Conservation (phyloP, 2,329 filamentous ascomycete species). For the Esteya vermicola region DNA sequence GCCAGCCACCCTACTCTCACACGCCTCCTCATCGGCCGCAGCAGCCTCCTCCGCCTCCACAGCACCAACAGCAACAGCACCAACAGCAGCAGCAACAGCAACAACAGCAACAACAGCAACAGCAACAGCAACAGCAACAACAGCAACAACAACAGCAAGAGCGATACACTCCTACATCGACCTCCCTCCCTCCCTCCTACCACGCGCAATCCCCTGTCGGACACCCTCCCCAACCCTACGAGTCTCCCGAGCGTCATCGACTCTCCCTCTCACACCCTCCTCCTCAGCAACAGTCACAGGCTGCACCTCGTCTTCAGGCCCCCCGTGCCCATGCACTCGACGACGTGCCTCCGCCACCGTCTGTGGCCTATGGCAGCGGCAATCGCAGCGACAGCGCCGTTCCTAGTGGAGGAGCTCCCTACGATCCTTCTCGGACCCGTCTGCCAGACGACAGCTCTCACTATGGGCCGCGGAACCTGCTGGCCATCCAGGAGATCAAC, state of each 20-base stretch:
- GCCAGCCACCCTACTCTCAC: constrained; percentile 18
- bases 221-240: constrained; percentile 23
- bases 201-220: constrained; percentile 17
- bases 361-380: constrained; percentile 31
- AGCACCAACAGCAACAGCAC: no score
- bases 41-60: no score
- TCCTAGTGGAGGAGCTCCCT: no score
- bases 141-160: no score
- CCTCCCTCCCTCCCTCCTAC: constrained; percentile 14
- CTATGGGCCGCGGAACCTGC: constrained; percentile 48
- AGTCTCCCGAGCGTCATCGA: constrained; percentile 36
- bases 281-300: constrained; percentile 14
- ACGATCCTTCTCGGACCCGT: constrained; percentile 27
- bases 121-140: no score
- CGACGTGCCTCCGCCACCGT: constrained; percentile 34
- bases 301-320: constrained; percentile 4
- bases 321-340: constrained; percentile 27
- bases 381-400: constrained; percentile 13
- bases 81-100: no score
- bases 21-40: constrained; percentile 21
- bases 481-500: constrained; percentile 71
- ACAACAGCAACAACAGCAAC: no score
- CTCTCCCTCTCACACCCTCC: constrained; percentile 18
- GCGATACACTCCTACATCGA: constrained; percentile 22
- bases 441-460: constrained; percentile 39